Base-by-base conservation (phyloP, 371 early-diverging fungal species). In the Mucor mucedo region DNA sequence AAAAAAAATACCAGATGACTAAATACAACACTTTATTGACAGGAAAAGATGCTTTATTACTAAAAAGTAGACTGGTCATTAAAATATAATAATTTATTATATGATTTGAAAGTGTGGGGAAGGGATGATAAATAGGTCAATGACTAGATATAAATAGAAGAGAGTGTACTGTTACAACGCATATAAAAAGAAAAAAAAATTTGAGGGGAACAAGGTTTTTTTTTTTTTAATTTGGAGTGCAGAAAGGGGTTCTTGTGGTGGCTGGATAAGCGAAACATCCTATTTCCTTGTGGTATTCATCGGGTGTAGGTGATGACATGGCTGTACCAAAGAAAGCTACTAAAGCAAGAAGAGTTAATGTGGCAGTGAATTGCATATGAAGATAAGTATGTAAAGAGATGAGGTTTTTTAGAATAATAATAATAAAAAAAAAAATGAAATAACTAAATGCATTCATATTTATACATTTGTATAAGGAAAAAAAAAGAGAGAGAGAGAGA, bases 181-280 rank as follows among this genome's bases (percentile, higher is more conserved):
- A 35, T 35, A 44, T 44, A 14, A 44, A 14, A 44, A 14, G 5
- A 44, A 44, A 44, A 14, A 21, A 21, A 21, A 21, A 21, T 0
- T 21, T 21, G 21, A 21, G 21, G 21, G 21, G 21, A 21, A 21
- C 21, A 21, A 21, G 21, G 21, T 21, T 21, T 21, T n/a, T 13
- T 11, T 44, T n/a, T 44, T 44, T 44, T 44, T 44, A 44, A 16
- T 44, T 44, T 13, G 44, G 47, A 21, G 47, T 65, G 30, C 65
- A 65, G 38, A 53, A 65, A 29, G 65, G 65, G 9, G 65, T 53
- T 53, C 65, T 65, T 13, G 59, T 65, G 16, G 54, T 58, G 6
- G 65, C 59, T 35, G 58, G 59, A 39, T 39, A 53, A 45, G 28
- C 54, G 30, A 45, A 16, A 16, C 65, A 65, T 0, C 65, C 65